Percentiles rank a stretch among this genome's conserved stretches.
These are phyloP conservation scores for Gossypium schwendimanii DNA, from an alignment of 441 rosid genomes.

Conservation along the genomic window DNA sequence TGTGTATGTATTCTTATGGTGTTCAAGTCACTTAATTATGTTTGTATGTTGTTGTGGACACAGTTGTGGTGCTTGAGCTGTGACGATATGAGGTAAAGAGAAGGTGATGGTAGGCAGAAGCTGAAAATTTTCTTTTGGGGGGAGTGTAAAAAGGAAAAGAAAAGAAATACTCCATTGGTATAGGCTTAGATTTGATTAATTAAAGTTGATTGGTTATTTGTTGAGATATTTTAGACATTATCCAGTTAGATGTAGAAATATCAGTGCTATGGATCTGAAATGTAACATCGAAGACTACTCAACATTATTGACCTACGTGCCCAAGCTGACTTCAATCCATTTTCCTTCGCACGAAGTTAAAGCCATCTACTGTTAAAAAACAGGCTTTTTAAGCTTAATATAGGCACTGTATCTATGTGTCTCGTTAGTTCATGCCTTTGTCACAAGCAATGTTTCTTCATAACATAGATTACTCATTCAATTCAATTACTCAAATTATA, in stretches of 20 bases:
- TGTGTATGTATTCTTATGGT: neutral
- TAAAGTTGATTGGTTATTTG: neutral
- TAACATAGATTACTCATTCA: too few relatives aligned
- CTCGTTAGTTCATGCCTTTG: too few relatives aligned
- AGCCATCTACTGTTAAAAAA: neutral
- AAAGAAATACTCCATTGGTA: neutral
- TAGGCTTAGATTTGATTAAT: neutral
- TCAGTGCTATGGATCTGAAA: constrained; percentile 2
- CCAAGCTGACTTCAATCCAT: neutral
- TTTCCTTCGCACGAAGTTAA: neutral
- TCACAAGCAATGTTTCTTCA: too few relatives aligned
- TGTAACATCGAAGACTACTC: neutral
- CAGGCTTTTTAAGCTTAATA: too few relatives aligned
- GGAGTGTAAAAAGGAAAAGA: neutral
- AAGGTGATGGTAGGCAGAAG: neutral
- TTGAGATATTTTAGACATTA: neutral
- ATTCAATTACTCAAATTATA: too few relatives aligned
- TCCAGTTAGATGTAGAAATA: neutral
- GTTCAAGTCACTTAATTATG: neutral
- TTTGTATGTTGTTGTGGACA: neutral
- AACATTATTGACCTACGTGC: neutral
- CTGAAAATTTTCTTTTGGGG: neutral
- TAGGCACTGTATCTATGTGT: too few relatives aligned
- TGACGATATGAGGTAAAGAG: neutral
- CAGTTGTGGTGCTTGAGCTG: constrained; percentile 15